A percentile compares a stretch with the other conserved stretches of the same genome.
These are phyloP conservation scores for Kondoa subrosea DNA, from an alignment of 768 basidiomycete species.

Conservation along the genomic window DNA sequence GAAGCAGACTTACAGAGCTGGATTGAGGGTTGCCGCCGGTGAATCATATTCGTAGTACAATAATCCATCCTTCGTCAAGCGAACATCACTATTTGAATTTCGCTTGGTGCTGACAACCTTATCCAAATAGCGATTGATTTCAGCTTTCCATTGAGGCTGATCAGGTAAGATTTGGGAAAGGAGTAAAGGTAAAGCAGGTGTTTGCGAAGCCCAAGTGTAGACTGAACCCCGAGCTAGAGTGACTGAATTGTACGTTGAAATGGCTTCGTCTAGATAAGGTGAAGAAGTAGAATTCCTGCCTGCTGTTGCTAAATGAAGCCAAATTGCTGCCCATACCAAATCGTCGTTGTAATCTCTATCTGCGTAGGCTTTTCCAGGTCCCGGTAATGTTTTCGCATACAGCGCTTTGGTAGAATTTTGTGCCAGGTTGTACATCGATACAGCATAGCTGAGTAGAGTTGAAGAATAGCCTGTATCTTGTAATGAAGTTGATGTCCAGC, in stretches of 20 bases:
- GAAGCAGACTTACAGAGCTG: not conserved
- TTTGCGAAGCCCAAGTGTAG: slow-evolving; percentile 81
- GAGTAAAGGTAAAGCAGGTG: slow-evolving; percentile 42
- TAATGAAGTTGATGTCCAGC: slow-evolving; percentile 36
- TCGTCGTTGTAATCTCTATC: slow-evolving; percentile 44
- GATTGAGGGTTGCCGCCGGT: not conserved
- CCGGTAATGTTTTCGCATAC: slow-evolving; percentile 44
- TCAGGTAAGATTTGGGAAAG: not conserved
- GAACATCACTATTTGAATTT: slow-evolving; percentile 52
- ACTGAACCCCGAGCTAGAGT: slow-evolving; percentile 43
- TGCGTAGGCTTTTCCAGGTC: slow-evolving; percentile 47
- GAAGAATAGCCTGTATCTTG: slow-evolving; percentile 55
- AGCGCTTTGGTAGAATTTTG: slow-evolving; percentile 41
- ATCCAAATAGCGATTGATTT: not conserved
- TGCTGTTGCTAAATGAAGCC: slow-evolving; percentile 6
- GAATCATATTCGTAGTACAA: not conserved
- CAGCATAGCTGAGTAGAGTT: slow-evolving; percentile 54
- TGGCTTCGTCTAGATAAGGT: slow-evolving; percentile 6
- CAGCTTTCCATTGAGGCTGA: not conserved
- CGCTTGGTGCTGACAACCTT: slow-evolving; percentile 71
- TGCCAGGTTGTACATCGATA: slow-evolving; percentile 58
- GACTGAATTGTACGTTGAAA: slow-evolving; percentile 39
- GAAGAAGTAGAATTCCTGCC: slow-evolving; percentile 11
- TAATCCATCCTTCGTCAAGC: slow-evolving; percentile 41
- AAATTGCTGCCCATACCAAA: slow-evolving; percentile 2